Percentiles rank a stretch among this genome's conserved stretches.
Evolutionary conservation across 176 grass and related monocot genomes (phyloP).

Genomic region (Coix lacrymajobi): DNA sequence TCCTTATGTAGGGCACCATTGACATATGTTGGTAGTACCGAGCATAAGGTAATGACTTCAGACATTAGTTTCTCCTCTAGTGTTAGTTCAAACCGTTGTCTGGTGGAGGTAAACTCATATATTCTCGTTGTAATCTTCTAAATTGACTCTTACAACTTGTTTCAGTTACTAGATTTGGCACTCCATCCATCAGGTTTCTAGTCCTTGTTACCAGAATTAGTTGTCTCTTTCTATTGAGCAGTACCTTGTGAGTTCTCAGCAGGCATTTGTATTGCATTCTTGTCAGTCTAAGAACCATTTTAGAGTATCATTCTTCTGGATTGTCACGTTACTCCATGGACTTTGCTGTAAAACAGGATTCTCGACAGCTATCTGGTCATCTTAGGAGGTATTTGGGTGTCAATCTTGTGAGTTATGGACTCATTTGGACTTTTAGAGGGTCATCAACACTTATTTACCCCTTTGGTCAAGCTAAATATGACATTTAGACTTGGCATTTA

Average conservation of each 20-base stretch:
- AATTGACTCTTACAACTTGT: too few relatives aligned
- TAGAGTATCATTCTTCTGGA: not conserved
- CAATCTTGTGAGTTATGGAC: too few relatives aligned
- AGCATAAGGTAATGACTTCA: too few relatives aligned
- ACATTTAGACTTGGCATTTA: slow-evolving; percentile 8
- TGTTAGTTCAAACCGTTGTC: slow-evolving; percentile 52
- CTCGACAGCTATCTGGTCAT: not conserved
- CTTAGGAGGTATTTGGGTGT: too few relatives aligned
- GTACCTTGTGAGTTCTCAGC: slow-evolving; percentile 4
- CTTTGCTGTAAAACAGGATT: not conserved
- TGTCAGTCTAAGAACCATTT: slow-evolving; percentile 27
- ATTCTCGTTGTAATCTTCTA: too few relatives aligned
- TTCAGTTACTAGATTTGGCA: slow-evolving; percentile 44
- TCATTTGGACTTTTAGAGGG: too few relatives aligned
- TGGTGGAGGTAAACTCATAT: slow-evolving; percentile 36
- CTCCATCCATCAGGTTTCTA: slow-evolving; percentile 69
- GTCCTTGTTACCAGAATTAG: slow-evolving; percentile 33
- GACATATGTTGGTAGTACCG: too few relatives aligned
- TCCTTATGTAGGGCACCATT: too few relatives aligned
- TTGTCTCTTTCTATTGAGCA: slow-evolving; percentile 27
- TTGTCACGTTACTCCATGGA: not conserved
- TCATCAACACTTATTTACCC: too few relatives aligned
- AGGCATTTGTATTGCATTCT: slow-evolving; percentile 14
- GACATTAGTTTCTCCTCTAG: slow-evolving; percentile 69
- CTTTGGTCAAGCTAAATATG: too few relatives aligned